phyloP scores from a whole-genome alignment of 2,329 filamentous ascomycete genomes.

The Sporothrix variecibatus region DNA sequence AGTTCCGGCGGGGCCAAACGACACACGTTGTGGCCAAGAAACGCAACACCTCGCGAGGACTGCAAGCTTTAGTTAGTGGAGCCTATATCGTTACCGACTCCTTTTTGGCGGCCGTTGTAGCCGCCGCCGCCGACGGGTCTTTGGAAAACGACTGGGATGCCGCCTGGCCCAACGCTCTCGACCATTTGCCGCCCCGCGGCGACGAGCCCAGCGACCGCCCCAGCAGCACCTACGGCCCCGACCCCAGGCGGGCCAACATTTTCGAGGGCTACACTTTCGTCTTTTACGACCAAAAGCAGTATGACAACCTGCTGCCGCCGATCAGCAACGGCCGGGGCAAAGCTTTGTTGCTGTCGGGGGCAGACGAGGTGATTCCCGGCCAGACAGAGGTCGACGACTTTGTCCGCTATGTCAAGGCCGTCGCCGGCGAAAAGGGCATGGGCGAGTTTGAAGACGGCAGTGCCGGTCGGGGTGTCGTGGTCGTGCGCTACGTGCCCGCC shows the following conservation, averaged over 20 bases:
- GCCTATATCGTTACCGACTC: constrained; percentile 72
- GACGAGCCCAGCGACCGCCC: constrained; percentile 73
- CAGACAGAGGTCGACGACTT: constrained; percentile 74
- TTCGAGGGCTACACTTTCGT: constrained; percentile 89
- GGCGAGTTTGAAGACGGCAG: constrained; percentile 65
- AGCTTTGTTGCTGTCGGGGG: constrained; percentile 60
- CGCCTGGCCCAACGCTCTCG: constrained; percentile 73
- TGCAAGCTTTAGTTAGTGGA: constrained; percentile 83
- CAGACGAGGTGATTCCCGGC: constrained; percentile 53
- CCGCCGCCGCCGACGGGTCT: constrained; percentile 50
- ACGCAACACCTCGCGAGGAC: constrained; percentile 81
- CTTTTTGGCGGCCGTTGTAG: constrained; percentile 71
- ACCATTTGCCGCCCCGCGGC: constrained; percentile 72
- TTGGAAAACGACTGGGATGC: constrained; percentile 79
- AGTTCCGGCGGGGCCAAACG: constrained; percentile 70
- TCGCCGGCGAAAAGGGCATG: constrained; percentile 72
- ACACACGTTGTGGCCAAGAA: constrained; percentile 90
- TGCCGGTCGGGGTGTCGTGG: constrained; percentile 70
- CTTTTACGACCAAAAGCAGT: constrained; percentile 77
- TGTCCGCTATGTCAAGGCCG: constrained; percentile 71
- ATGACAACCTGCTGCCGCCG: constrained; percentile 70
- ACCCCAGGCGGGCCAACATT: constrained; percentile 64
- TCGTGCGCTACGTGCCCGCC: constrained; percentile 70
- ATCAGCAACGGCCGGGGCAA: constrained; percentile 84
- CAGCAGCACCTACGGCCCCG: constrained; percentile 70